These are phyloP conservation scores for Turnera subulata DNA, from an alignment of 345 rosid genomes.

Conservation along the genomic window DNA sequence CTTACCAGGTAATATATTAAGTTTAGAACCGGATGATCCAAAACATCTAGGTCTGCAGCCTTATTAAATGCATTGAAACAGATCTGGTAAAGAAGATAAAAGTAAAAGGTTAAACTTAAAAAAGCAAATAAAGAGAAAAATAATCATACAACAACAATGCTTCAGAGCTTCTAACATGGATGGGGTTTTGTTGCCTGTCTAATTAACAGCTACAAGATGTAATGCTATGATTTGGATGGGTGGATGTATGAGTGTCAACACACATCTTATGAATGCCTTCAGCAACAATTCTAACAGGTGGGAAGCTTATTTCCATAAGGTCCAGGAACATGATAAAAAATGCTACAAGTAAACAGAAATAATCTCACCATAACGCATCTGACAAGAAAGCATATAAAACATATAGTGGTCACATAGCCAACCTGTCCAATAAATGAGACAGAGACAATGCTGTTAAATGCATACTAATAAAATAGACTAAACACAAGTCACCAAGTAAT, in stretches of 20 bases:
- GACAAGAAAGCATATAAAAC: conserved; percentile 85
- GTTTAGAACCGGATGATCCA: conserved; percentile 82
- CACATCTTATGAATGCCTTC: not conserved
- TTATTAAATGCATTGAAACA: conserved; percentile 77
- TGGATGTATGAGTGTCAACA: not conserved
- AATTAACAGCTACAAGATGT: not conserved
- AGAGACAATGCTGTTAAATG: not conserved
- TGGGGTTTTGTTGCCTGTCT: no score
- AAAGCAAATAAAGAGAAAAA: not conserved
- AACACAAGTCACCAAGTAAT: conserved; percentile 5
- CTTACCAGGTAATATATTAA: conserved; percentile 79
- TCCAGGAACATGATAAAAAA: not conserved
- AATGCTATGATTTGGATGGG: not conserved
- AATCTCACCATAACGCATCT: conserved; percentile 81
- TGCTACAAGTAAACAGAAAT: not conserved
- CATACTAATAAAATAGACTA: not conserved
- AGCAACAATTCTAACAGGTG: not conserved
- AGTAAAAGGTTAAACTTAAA: conserved; percentile 7
- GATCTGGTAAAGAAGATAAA: conserved; percentile 39
- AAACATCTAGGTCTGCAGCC: conserved; percentile 75
- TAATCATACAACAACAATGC: not conserved
- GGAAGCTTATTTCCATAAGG: not conserved
- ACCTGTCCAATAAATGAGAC: conserved; percentile 49
- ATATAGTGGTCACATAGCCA: conserved; percentile 90
- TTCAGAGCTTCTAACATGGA: no score